These are phyloP conservation scores for Aspergillus sergii DNA, from an alignment of 2,329 filamentous ascomycete genomes.

Conservation along the genomic window DNA sequence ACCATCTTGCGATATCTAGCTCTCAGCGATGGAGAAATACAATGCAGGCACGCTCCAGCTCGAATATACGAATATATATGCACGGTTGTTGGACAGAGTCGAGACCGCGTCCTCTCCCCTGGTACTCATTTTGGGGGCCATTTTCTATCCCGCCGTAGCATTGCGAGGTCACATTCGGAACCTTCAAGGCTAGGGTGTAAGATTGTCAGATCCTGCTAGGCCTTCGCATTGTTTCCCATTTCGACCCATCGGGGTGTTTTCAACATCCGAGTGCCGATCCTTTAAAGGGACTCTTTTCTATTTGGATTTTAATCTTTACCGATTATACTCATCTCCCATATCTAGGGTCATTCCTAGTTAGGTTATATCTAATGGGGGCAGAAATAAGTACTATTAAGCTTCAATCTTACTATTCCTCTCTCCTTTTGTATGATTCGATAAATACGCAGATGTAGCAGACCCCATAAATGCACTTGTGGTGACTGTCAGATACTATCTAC, in stretches of 20 bases:
- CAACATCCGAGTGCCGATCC: not conserved
- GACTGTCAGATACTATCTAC: not conserved
- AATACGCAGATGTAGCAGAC: too few relatives aligned
- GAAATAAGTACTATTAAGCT: not conserved
- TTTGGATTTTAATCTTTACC: not conserved
- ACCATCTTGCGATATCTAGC: not conserved
- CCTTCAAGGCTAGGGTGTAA: not conserved
- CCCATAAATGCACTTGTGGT: not conserved
- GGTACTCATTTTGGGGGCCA: not conserved
- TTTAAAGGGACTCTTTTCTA: not conserved
- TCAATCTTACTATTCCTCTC: not conserved
- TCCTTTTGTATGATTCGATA: not conserved
- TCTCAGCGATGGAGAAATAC: not conserved
- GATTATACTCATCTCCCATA: not conserved
- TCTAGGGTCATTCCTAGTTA: not conserved
- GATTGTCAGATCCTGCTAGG: not conserved
- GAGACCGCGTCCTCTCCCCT: not conserved
- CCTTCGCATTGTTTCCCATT: not conserved
- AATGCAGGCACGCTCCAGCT: not conserved
- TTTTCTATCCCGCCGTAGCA: not conserved
- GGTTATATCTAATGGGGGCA: not conserved
- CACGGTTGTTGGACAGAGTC: too few relatives aligned
- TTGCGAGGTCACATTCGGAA: not conserved
- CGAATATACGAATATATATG: too few relatives aligned
- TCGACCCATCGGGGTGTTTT: not conserved